A percentile compares a stretch with the other conserved stretches of the same genome.
These are phyloP conservation scores for Trichophyton benhamiae DNA, from an alignment of 2,329 filamentous ascomycete genomes.

Conservation along the genomic window DNA sequence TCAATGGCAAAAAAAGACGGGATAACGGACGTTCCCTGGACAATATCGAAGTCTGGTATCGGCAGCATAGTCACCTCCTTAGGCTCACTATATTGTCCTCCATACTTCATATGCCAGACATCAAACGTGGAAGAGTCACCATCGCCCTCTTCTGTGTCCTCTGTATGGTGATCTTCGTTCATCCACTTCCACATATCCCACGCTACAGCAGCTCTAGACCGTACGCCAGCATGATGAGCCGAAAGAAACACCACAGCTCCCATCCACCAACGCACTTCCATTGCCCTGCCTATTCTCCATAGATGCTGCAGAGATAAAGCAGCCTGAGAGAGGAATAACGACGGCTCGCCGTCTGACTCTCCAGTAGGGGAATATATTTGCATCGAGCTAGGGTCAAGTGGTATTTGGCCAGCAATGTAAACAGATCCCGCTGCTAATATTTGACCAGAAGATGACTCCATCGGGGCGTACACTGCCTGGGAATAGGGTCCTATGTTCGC, in stretches of 20 bases:
- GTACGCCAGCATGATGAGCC: conserved; percentile 21
- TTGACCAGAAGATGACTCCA: conserved; percentile 21
- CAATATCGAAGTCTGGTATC: conserved; percentile 20
- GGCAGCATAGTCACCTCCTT: conserved; percentile 15
- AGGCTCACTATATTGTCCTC: conserved; percentile 37
- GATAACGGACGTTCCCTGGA: conserved; percentile 20
- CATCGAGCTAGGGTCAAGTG: conserved; percentile 74
- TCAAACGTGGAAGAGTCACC: conserved; percentile 30
- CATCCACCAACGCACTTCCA: conserved; percentile 61
- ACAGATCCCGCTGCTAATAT: conserved; percentile 29
- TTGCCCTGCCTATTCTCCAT: conserved; percentile 64
- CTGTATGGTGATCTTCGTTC: conserved; percentile 17
- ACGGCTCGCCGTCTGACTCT: conserved; percentile 13
- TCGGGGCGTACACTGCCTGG: conserved; percentile 57
- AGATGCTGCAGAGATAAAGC: conserved; percentile 76
- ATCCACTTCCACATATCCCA: conserved; percentile 36
- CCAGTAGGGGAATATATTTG: conserved; percentile 21
- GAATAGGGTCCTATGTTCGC: conserved; percentile 97
- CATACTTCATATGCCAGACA: conserved; percentile 44
- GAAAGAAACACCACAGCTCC: conserved; percentile 65
- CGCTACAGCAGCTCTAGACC: conserved; percentile 27
- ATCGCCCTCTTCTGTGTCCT: conserved; percentile 17
- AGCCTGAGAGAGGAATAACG: conserved; percentile 46
- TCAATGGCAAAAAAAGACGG: conserved; percentile 65
- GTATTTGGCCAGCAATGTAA: conserved; percentile 81